These are phyloP conservation scores for Debaryomyces nepalensis DNA, from an alignment of 1,139 yeast species.

Conservation along the genomic window DNA sequence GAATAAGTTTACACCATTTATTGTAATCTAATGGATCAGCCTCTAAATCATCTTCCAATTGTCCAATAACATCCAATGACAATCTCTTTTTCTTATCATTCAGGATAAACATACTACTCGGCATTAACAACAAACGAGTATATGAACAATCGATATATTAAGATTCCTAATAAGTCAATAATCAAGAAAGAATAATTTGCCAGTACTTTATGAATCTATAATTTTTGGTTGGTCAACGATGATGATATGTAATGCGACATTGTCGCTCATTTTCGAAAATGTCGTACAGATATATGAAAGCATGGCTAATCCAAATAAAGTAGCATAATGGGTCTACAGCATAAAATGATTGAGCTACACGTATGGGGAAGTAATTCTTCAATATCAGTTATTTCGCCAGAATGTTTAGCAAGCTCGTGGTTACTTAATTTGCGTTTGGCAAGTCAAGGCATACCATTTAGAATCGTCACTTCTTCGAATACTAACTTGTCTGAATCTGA, in stretches of 20 bases:
- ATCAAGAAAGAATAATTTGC: background rate
- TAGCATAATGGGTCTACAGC: too few relatives aligned
- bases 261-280: background rate
- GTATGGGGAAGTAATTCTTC: conserved; percentile 56
- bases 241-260: conserved; percentile 8
- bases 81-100: conserved; percentile 37
- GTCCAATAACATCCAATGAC: conserved; percentile 55
- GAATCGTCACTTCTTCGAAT: conserved; percentile 59
- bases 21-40: conserved; percentile 59
- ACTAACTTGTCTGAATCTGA: conserved; percentile 58
- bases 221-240: conserved; percentile 4
- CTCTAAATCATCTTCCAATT: conserved; percentile 62
- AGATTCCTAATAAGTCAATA: background rate
- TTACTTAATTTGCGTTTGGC: conserved; percentile 22
- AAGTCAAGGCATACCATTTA: conserved; percentile 23
- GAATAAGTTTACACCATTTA: conserved; percentile 62
- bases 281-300: conserved; percentile 10
- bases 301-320: too few relatives aligned
- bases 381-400: conserved; percentile 46
- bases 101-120: conserved; percentile 28
- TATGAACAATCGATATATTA: background rate
- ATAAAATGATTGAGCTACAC: conserved; percentile 45
- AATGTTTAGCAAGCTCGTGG: conserved; percentile 45
- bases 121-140: conserved; percentile 10
- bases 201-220: too few relatives aligned